Evolutionary conservation across 306 rosid species (phyloP), one percentile per base, ranked within the genome.

Genomic region (Prunus salicina): DNA sequence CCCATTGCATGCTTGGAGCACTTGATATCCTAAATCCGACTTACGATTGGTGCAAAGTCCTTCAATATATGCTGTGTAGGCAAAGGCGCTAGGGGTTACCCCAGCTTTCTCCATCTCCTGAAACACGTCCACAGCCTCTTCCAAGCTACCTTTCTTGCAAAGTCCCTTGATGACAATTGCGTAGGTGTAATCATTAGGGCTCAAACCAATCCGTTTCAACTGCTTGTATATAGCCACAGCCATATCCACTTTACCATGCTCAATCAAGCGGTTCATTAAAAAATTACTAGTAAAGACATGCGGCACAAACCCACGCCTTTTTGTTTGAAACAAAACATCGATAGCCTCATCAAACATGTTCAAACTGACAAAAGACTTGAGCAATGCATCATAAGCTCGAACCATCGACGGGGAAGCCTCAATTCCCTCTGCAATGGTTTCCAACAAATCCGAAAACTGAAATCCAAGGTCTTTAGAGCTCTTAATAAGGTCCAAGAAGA

Each of bases 41-140:
- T 64, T 60, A 41, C 52, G 71, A 76, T 77, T 82, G 77, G 67
- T 81, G 68, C 98, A 94, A 62, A 94, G 78, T 73, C 97, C 98
- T 81, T 88, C 89, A 73, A 94, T 86, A 74, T 74, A 88, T 22
- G 88, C 67, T 18, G 86, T 56, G 70, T 78, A 85, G 61, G 94
- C 91, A 80, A 82, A 90, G 10, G 89, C 79, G 65, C 55, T 28
- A 12, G 90, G 84, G 38, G 62, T 65, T 45, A 91, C 74, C 66
- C 93, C 88, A n/a, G 83, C 84, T 74, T 75, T 70, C 74, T 86
- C 84, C 96, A 94, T 91, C 82, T 91, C 97, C 56, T 79, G 77
- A 60, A 94, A 80, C 78, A 88, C 83, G 47, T 58, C 7, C 53
- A 50, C 34, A 4, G 87, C 94, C 45, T 81, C 84, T 66, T 84